Evolutionary conservation across 306 rosid genomes (phyloP).

Genomic region (Trichosanthes cucumerina): DNA sequence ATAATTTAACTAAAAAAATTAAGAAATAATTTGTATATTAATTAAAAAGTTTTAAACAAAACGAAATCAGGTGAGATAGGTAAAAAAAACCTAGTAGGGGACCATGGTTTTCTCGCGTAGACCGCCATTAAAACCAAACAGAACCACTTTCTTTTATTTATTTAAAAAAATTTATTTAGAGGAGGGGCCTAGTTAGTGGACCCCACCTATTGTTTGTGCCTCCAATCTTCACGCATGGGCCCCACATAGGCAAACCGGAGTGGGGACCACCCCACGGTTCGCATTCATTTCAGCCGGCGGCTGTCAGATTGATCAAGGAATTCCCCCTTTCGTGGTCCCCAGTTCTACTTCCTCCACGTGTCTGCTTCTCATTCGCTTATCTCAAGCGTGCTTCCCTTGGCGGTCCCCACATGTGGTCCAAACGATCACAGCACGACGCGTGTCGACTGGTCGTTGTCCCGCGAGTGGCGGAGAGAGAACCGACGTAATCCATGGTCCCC

Average conservation of each 20-base stretch:
- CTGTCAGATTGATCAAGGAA: slow-evolving; percentile 35
- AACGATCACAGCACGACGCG: slow-evolving; percentile 21
- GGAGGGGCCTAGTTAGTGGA: background rate
- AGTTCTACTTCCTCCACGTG: slow-evolving; percentile 20
- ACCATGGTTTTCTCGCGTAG: slow-evolving; percentile 2
- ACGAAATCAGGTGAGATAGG: background rate
- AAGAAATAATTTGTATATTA: too few relatives aligned
- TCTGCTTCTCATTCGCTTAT: slow-evolving; percentile 7
- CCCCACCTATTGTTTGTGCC: slow-evolving; percentile 11
- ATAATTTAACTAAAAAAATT: too few relatives aligned
- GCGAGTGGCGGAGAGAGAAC: slow-evolving; percentile 30
- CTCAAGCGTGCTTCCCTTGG: slow-evolving; percentile 30
- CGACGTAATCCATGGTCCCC: slow-evolving; percentile 43
- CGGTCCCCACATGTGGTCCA: slow-evolving; percentile 59
- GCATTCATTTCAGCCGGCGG: slow-evolving; percentile 64
- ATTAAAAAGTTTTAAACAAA: too few relatives aligned
- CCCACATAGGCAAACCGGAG: background rate
- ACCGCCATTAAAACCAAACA: slow-evolving; percentile 3
- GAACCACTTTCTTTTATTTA: background rate
- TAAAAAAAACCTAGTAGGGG: slow-evolving; percentile 4
- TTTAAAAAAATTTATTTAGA: background rate
- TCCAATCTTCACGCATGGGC: slow-evolving; percentile 7
- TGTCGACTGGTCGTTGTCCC: slow-evolving; percentile 29
- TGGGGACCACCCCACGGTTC: slow-evolving; percentile 12
- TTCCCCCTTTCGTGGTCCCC: slow-evolving; percentile 29